Percentiles rank a stretch among this genome's conserved stretches.
These are phyloP conservation scores for Chrysoporthe puriensis DNA, from an alignment of 2,329 filamentous ascomycete species.

Conservation along the genomic window DNA sequence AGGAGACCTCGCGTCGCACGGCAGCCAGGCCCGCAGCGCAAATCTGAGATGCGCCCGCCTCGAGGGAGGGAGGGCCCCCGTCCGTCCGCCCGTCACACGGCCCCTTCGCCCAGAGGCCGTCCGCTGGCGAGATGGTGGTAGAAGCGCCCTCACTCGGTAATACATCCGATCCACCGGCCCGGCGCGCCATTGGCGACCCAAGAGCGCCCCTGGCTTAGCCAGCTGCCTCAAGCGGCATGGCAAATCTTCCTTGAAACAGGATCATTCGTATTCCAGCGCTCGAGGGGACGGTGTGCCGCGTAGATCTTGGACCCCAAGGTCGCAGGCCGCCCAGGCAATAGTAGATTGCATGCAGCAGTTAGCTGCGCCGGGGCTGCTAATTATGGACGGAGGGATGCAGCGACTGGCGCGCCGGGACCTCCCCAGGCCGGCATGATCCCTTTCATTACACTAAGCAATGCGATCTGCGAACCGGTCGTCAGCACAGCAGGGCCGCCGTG, in stretches of 20 bases:
- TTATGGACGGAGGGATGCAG: neutral
- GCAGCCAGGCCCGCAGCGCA: slow-evolving; percentile 14
- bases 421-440: neutral
- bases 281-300: neutral
- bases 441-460: neutral
- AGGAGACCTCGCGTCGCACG: slow-evolving; percentile 10
- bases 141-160: neutral
- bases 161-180: slow-evolving; percentile 4
- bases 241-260: slow-evolving; percentile 16
- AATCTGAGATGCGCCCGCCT: slow-evolving; percentile 3
- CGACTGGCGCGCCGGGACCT: no score
- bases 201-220: neutral
- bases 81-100: no score
- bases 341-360: slow-evolving; percentile 1
- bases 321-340: no score
- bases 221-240: slow-evolving; percentile 10
- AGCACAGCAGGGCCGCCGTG: neutral
- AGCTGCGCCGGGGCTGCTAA: neutral
- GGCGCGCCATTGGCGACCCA: slow-evolving; percentile 6
- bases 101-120: no score
- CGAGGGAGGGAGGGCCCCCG: no score
- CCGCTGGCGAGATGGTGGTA: neutral
- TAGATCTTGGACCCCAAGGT: neutral
- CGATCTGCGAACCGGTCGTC: no score
- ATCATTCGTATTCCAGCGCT: slow-evolving; percentile 8